Evolutionary conservation across 129 eudicot species (phyloP).

Genomic region (Pulicaria dysenterica): DNA sequence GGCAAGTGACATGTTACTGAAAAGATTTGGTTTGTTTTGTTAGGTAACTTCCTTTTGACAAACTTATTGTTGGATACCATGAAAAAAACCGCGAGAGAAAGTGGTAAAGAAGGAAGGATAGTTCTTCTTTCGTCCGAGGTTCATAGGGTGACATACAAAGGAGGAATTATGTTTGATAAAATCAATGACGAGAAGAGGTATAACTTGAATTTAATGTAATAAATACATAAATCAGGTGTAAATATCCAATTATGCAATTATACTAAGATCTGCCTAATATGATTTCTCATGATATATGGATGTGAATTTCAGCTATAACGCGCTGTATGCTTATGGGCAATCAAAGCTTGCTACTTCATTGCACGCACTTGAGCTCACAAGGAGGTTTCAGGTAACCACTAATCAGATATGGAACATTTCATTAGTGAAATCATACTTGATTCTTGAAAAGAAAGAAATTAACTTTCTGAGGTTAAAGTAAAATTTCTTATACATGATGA

Average conservation of each 20-base stretch:
- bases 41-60: conserved; percentile 91
- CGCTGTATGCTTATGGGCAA: conserved; percentile 71
- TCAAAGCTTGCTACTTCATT: conserved; percentile 81
- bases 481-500: neutral
- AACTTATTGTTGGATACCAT: conserved; percentile 76
- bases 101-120: conserved; percentile 85
- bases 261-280: neutral
- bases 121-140: conserved; percentile 76
- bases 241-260: neutral
- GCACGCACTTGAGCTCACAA: conserved; percentile 76
- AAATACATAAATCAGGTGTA: neutral
- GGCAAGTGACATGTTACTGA: neutral
- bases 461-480: neutral
- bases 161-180: conserved; percentile 79
- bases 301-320: conserved; percentile 53
- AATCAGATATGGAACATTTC: neutral
- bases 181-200: conserved; percentile 76
- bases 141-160: conserved; percentile 52
- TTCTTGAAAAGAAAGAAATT: neutral
- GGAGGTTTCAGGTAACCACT: conserved; percentile 47
- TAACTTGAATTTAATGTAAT: neutral
- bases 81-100: conserved; percentile 69
- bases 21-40: neutral
- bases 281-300: neutral
- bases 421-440: neutral